These are phyloP conservation scores for Didymella pomorum DNA, from an alignment of 2,329 filamentous ascomycete genomes.

Conservation along the genomic window DNA sequence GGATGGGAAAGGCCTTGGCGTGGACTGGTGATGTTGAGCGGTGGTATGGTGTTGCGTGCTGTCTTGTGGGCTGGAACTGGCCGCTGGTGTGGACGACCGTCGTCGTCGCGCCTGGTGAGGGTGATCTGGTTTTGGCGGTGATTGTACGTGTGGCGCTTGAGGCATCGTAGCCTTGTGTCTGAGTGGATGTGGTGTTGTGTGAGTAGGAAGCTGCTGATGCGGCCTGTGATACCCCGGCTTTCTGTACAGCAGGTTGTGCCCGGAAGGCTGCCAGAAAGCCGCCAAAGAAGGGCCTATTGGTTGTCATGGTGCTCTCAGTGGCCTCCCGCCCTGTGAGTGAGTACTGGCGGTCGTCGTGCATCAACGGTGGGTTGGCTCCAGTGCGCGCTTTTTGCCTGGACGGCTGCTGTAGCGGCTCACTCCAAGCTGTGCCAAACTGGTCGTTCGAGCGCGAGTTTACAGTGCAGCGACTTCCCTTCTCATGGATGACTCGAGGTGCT, in stretches of 20 bases:
- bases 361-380: conserved; percentile 27
- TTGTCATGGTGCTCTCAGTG: conserved; percentile 61
- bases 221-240: conserved; percentile 58
- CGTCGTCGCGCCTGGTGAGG: conserved; percentile 48
- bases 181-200: conserved; percentile 45
- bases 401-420: neutral
- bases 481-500: conserved; percentile 4
- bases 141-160: conserved; percentile 53
- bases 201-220: conserved; percentile 50
- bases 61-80: conserved; percentile 53
- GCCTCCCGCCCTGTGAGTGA: conserved; percentile 28
- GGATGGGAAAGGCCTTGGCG: conserved; percentile 48
- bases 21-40: conserved; percentile 48
- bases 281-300: conserved; percentile 71
- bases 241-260: conserved; percentile 67
- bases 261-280: conserved; percentile 74
- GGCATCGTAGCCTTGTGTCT: conserved; percentile 49
- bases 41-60: conserved; percentile 50
- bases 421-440: neutral
- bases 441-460: conserved; percentile 1
- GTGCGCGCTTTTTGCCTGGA: conserved; percentile 5
- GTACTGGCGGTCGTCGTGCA: conserved; percentile 41
- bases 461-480: neutral
- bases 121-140: conserved; percentile 44
- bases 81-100: conserved; percentile 51